Percentiles rank a stretch among this genome's conserved stretches.
Conservation (phyloP, 163 green algal species). For the Chlamydomonas reinhardtii region DNA sequence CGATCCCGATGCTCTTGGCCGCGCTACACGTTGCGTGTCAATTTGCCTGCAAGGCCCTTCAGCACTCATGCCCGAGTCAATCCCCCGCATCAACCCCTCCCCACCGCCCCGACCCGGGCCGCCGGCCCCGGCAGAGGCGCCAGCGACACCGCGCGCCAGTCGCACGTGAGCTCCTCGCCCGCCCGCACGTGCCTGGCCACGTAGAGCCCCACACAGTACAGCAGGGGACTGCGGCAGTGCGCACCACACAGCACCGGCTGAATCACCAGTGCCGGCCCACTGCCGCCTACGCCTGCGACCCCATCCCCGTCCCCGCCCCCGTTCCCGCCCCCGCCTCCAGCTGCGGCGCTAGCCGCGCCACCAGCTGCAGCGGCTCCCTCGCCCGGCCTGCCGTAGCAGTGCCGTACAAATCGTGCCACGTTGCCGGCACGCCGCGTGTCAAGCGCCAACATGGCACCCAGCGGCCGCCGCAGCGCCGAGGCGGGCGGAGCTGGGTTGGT, state of each 20-base stretch:
- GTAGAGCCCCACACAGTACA: constrained; percentile 36
- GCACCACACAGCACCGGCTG: constrained; percentile 24
- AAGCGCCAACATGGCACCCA: constrained; percentile 3
- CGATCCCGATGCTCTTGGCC: no score
- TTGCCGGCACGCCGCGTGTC: constrained; percentile 17
- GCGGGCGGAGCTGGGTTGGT: neutral
- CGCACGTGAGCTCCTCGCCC: constrained; percentile 39
- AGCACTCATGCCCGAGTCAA: no score
- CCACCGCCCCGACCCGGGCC: no score
- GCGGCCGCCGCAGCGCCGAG: neutral
- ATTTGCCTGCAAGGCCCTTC: no score
- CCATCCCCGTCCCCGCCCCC: neutral
- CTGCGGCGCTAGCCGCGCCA: no score
- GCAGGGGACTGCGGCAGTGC: constrained; percentile 11
- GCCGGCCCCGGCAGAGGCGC: no score
- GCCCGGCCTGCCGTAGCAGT: neutral
- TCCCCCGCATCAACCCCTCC: no score
- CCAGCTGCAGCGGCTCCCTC: no score
- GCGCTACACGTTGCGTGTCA: no score
- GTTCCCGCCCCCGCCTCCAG: neutral
- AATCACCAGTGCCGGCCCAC: neutral
- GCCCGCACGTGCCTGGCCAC: constrained; percentile 8
- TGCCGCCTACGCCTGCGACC: neutral
- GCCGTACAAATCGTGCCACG: constrained; percentile 36
- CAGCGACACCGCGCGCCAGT: neutral